Evolutionary conservation across 2,329 filamentous ascomycete species (phyloP), one percentile per base, ranked within the genome.

Genomic region (Chalaropsis ovoidea): DNA sequence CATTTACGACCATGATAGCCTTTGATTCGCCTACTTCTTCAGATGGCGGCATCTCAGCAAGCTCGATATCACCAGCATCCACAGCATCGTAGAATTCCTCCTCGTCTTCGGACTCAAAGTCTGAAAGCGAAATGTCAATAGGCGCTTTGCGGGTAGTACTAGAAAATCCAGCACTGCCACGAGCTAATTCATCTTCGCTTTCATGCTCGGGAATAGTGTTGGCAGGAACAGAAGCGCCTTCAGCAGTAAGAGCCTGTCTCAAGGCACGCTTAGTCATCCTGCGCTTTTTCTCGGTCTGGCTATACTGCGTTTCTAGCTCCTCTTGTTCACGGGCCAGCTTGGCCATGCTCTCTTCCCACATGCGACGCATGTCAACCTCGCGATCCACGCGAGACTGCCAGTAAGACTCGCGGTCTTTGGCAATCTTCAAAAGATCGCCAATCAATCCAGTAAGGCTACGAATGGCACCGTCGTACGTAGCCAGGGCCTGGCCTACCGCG

Each of bases 261-360:
- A 99, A 81, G 1, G 91, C 92, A 69, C 87, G 86, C 79, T 96
- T 97, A 2, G 94, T 94, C 69, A 89, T 82, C 73, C 89, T 92
- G 66, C 91, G 84, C 79, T 95, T 97, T 72, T 88, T 83, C 74
- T 97, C 93, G 1, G 91, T 89, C 75, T 96, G 89, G 56, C 89
- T 90, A 68, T 96, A 89, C 67, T 86, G 87, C 43, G 85, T 89
- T 73, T 97, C 90, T 1, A 99, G 81, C 63, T 91, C 84, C 75
- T 97, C 94, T 71, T 99, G 94, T 74, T 99, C 94, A 65, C 85
- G 86, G 19, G 92, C 94, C n/a, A 99, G 88, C 71, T 92, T 86
- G 10, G 94, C 91, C 94, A 99, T 96, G 76, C 92, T 97, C 72
- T 99, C 94, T 76, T 99, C 94, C 94, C 94, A 99, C 85, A 99